These are phyloP conservation scores for Neurospora sp. DNA, from an alignment of 495 filamentous ascomycete genomes.

Conservation along the genomic window DNA sequence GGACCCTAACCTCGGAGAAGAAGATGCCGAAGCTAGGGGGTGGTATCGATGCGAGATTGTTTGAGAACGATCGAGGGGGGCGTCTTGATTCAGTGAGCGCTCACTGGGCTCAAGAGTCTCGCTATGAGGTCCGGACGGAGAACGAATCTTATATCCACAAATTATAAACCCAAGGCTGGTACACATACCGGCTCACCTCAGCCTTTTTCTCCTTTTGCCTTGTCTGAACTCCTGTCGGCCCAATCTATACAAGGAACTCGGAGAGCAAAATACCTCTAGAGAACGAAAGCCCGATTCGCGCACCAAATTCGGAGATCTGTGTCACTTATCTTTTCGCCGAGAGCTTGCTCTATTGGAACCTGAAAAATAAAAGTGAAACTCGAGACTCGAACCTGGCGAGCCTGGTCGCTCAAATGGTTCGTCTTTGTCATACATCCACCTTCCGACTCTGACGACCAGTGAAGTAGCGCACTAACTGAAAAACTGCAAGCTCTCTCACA, in stretches of 20 bases:
- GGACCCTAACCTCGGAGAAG: neutral
- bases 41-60: neutral
- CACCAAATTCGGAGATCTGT: neutral
- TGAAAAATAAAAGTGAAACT: neutral
- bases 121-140: neutral
- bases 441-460: neutral
- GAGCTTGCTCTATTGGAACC: neutral
- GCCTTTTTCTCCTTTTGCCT: neutral
- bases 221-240: neutral
- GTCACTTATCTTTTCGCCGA: neutral
- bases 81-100: neutral
- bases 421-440: neutral
- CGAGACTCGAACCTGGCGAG: neutral
- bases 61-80: neutral
- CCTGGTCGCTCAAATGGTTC: too few relatives aligned
- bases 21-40: neutral
- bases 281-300: neutral
- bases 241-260: neutral
- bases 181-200: neutral
- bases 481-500: rapidly evolving
- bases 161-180: neutral
- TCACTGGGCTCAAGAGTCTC: neutral
- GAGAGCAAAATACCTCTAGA: neutral
- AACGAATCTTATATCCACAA: neutral
- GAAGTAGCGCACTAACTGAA: neutral